Percentiles rank a stretch among this genome's conserved stretches.
Evolutionary conservation across 23 red algal genomes (phyloP).

Genomic region (Gracilaria domingensis): DNA sequence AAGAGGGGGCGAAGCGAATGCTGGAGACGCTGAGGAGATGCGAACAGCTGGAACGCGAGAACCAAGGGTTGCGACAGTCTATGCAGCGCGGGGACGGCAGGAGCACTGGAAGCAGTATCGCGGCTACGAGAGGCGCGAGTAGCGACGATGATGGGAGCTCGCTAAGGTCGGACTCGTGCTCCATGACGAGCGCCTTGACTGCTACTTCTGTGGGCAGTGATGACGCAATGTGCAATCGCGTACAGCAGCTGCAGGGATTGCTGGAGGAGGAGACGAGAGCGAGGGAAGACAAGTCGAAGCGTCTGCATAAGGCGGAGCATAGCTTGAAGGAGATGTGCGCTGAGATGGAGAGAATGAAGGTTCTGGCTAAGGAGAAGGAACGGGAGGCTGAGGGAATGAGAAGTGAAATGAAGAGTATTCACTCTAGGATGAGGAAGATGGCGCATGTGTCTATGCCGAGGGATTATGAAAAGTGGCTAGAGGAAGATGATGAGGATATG

Average conservation of each 20-base stretch:
- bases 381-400: slow-evolving; percentile 29
- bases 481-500: slow-evolving; percentile 43
- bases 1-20: slow-evolving; percentile 19
- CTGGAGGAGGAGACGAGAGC: slow-evolving; percentile 19
- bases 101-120: too few relatives aligned
- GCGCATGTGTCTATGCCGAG: slow-evolving; percentile 51
- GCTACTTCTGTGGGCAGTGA: slow-evolving; percentile 4
- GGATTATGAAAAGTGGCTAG: slow-evolving; percentile 42
- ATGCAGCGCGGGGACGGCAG: background rate
- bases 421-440: slow-evolving; percentile 58
- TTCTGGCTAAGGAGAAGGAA: slow-evolving; percentile 26
- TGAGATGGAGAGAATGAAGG: slow-evolving; percentile 23
- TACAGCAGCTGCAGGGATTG: slow-evolving; percentile 16
- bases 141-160: background rate
- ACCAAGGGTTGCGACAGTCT: slow-evolving; percentile 13
- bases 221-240: background rate
- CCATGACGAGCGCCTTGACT: background rate
- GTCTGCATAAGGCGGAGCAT: background rate
- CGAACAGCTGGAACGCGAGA: slow-evolving; percentile 24
- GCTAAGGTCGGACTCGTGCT: background rate
- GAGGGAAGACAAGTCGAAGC: slow-evolving; percentile 22
- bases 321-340: slow-evolving; percentile 18
- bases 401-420: slow-evolving; percentile 47
- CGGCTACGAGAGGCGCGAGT: background rate
- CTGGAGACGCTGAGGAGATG: background rate